These are phyloP conservation scores for Pinus taeda DNA, from an alignment of 75 land plant genomes.

Conservation along the genomic window DNA sequence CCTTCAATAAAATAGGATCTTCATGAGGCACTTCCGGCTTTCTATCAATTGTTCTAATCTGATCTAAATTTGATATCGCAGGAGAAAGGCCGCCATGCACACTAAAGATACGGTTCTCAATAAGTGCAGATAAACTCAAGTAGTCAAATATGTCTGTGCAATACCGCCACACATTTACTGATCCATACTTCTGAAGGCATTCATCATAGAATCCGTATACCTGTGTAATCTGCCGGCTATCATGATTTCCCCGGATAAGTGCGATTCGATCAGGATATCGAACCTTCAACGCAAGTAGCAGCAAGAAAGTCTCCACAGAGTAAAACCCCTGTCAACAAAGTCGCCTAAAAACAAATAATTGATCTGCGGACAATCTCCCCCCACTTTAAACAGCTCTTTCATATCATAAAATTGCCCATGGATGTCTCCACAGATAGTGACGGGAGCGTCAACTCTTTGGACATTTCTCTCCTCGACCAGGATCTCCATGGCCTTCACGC, in stretches of 20 bases:
- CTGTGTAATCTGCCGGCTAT: conserved; percentile 98
- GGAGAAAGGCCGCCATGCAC: too few relatives aligned
- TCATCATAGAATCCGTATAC: conserved; percentile 93
- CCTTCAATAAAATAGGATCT: too few relatives aligned
- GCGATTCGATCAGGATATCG: too few relatives aligned
- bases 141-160: too few relatives aligned
- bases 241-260: conserved; percentile 77
- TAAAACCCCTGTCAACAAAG: conserved; percentile 96
- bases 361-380: conserved; percentile 95
- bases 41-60: too few relatives aligned
- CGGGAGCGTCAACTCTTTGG: conserved; percentile 91
- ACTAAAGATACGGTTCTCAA: too few relatives aligned
- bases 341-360: conserved; percentile 96
- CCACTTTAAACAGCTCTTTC: conserved; percentile 98
- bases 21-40: too few relatives aligned
- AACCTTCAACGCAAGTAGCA: not conserved
- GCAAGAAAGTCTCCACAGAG: conserved; percentile 78
- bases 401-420: conserved; percentile 98
- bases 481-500: conserved; percentile 97
- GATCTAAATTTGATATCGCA: too few relatives aligned
- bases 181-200: too few relatives aligned
- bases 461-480: conserved; percentile 91
- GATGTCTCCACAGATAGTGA: conserved; percentile 97
- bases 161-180: too few relatives aligned
- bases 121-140: too few relatives aligned